Percentiles rank a stretch among this genome's conserved stretches.
Evolutionary conservation across 768 basidiomycete genomes (phyloP).

Genomic region (Porphyrellus cyaneotinctus): DNA sequence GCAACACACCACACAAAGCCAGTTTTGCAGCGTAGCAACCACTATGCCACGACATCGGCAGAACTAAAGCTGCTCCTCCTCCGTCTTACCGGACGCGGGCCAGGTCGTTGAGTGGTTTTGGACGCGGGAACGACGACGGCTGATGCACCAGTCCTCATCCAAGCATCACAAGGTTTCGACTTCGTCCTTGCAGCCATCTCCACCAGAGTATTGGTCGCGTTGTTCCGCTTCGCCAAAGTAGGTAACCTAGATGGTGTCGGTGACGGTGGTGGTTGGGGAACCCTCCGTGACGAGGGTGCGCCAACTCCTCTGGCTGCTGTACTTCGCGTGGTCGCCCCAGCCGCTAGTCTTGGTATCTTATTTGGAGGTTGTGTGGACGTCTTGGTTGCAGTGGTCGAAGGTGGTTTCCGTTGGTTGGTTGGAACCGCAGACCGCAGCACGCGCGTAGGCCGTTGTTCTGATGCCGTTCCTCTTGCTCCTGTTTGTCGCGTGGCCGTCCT

Average conservation of each 20-base stretch:
- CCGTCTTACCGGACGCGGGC: conserved; percentile 66
- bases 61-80: conserved; percentile 85
- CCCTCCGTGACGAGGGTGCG: conserved; percentile 33
- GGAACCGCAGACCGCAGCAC: conserved; percentile 68
- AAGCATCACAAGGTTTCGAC: conserved; percentile 47
- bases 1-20: conserved; percentile 13
- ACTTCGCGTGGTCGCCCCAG: conserved; percentile 47
- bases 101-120: conserved; percentile 66
- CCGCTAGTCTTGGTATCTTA: conserved; percentile 64
- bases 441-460: conserved; percentile 70
- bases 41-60: conserved; percentile 77
- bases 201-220: conserved; percentile 41
- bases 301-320: conserved; percentile 37
- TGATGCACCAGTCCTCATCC: conserved; percentile 70
- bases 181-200: conserved; percentile 45
- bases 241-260: conserved; percentile 76
- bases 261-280: conserved; percentile 50
- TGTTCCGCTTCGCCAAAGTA: conserved; percentile 60
- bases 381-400: conserved; percentile 36
- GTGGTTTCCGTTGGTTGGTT: conserved; percentile 51
- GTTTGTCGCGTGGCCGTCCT: conserved; percentile 38
- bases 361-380: conserved; percentile 51
- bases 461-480: conserved; percentile 51
- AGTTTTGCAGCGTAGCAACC: conserved; percentile 3
- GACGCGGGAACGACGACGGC: conserved; percentile 69